phyloP scores from a whole-genome alignment of 345 rosid genomes.

The Salix arbutifolia region DNA sequence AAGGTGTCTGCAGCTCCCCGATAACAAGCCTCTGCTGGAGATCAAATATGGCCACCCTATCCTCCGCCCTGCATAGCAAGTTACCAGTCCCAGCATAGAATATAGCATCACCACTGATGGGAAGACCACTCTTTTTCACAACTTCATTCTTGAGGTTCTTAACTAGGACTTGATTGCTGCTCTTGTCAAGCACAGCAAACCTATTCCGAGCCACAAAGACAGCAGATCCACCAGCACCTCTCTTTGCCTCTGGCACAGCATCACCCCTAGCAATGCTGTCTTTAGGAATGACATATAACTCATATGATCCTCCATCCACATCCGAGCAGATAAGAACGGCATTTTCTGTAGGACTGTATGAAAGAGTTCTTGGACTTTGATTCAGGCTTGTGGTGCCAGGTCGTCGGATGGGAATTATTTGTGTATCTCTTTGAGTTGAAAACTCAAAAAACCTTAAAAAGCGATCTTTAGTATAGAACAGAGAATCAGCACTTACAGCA shows the following conservation, averaged over 20 bases:
- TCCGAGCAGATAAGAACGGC: slow-evolving; percentile 85
- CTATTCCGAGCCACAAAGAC: slow-evolving; percentile 80
- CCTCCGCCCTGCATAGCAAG: slow-evolving; percentile 80
- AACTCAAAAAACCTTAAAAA: slow-evolving; percentile 73
- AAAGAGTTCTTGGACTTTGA: slow-evolving; percentile 86
- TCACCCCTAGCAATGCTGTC: slow-evolving; percentile 73
- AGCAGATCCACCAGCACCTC: slow-evolving; percentile 78
- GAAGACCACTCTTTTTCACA: slow-evolving; percentile 68
- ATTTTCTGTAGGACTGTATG: slow-evolving; percentile 90
- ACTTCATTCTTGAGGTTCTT: slow-evolving; percentile 80
- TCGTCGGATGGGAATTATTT: slow-evolving; percentile 74
- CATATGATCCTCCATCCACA: slow-evolving; percentile 89
- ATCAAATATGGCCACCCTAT: slow-evolving; percentile 77
- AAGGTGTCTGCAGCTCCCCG: slow-evolving; percentile 80
- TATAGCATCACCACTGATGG: slow-evolving; percentile 70
- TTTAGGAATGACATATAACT: slow-evolving; percentile 75
- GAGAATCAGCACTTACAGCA: slow-evolving; percentile 67
- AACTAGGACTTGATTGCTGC: slow-evolving; percentile 75
- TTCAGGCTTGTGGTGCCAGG: slow-evolving; percentile 73
- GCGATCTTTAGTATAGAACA: slow-evolving; percentile 79
- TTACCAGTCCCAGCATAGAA: slow-evolving; percentile 94
- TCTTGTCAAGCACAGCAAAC: slow-evolving; percentile 88
- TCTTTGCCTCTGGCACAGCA: slow-evolving; percentile 72
- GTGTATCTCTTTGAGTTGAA: slow-evolving; percentile 71
- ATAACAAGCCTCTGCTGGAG: slow-evolving; percentile 83